Conservation (phyloP, 2,329 filamentous ascomycete genomes). For the Eurotiales sp. region DNA sequence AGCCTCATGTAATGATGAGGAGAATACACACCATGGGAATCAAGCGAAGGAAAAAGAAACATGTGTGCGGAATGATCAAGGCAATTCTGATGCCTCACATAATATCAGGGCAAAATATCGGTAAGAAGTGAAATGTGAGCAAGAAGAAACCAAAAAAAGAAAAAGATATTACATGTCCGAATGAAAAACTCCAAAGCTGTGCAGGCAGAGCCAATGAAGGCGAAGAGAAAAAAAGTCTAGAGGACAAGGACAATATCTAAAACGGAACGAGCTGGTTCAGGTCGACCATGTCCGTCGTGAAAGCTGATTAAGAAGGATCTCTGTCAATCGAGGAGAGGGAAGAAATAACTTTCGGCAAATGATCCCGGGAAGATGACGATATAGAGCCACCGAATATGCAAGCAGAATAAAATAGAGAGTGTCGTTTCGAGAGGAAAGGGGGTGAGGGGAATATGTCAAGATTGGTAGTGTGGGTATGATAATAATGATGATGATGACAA, state of each 20-base stretch:
- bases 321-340: background rate
- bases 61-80: slow-evolving; percentile 7
- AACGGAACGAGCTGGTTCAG: too few species aligned
- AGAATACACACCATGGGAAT: slow-evolving; percentile 13
- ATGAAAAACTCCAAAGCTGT: slow-evolving; percentile 11
- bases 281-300: too few species aligned
- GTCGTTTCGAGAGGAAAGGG: too few species aligned
- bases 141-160: background rate
- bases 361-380: background rate
- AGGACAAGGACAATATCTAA: background rate
- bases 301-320: background rate
- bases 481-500: slow-evolving; percentile 1
- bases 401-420: background rate
- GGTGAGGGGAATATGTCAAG: background rate
- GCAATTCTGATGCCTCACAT: background rate
- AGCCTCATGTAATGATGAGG: background rate
- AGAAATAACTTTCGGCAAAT: background rate
- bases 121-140: background rate
- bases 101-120: slow-evolving; percentile 2
- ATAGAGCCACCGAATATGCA: background rate
- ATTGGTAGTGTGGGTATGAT: too few species aligned
- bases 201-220: slow-evolving; percentile 10
- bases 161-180: slow-evolving; percentile 7
- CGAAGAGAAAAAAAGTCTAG: slow-evolving; percentile 6
- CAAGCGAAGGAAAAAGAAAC: slow-evolving; percentile 11